phyloP scores from a whole-genome alignment of 352 stramenopile species.

The Pythium brachiatum region DNA sequence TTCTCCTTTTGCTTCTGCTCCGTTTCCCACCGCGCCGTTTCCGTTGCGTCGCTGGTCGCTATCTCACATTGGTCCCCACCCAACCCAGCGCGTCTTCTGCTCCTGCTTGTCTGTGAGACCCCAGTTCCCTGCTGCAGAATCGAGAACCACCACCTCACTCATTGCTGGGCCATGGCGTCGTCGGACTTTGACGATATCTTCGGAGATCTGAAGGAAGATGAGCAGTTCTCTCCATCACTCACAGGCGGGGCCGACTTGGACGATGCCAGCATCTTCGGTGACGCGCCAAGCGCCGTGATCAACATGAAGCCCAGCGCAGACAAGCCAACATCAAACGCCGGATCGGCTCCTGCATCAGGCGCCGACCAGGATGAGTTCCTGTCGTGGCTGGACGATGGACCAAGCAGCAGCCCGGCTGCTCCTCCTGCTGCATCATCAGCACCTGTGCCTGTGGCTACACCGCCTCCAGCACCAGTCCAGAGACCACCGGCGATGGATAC shows the following conservation, averaged over 20 bases:
- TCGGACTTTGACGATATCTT: conserved; percentile 85
- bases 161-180: conserved; percentile 24
- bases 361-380: conserved; percentile 58
- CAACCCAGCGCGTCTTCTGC: too few relatives aligned
- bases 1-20: neutral
- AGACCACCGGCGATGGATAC: conserved; percentile 19
- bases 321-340: conserved; percentile 1
- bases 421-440: conserved; percentile 1
- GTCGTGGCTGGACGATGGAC: conserved; percentile 73
- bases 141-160: too few relatives aligned
- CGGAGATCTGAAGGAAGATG: conserved; percentile 64
- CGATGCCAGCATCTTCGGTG: conserved; percentile 52
- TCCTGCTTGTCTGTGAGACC: too few relatives aligned
- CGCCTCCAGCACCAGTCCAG: conserved; percentile 9
- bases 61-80: neutral
- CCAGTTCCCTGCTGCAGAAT: too few relatives aligned
- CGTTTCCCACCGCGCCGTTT: neutral
- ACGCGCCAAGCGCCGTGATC: conserved; percentile 14
- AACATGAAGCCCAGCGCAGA: conserved; percentile 8
- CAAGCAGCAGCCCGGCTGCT: neutral
- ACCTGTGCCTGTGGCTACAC: neutral
- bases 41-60: neutral
- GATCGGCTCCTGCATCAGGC: conserved; percentile 1
- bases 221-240: conserved; percentile 40
- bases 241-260: conserved; percentile 36